Conservation (phyloP, 2,329 filamentous ascomycete genomes). For the Ascochyta rabiei region DNA sequence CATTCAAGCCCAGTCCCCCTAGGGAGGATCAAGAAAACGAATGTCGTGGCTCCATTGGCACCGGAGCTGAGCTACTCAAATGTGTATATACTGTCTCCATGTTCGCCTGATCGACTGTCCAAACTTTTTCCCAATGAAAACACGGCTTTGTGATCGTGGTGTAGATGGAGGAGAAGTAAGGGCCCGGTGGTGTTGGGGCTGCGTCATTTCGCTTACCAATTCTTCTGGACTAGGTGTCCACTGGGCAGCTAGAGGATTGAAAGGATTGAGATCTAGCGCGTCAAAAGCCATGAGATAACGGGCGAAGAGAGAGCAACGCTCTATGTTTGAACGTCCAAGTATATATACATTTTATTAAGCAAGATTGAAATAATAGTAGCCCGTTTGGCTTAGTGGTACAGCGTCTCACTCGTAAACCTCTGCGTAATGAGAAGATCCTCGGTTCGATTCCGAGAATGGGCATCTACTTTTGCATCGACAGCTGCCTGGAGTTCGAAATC, state of each 20-base stretch:
- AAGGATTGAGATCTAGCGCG: too few species aligned
- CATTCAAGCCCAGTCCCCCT: too few species aligned
- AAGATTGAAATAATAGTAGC: background rate
- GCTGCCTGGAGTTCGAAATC: too few species aligned
- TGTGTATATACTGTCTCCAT: too few species aligned
- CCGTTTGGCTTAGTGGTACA: conserved; percentile 25
- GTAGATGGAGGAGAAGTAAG: too few species aligned
- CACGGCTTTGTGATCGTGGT: too few species aligned
- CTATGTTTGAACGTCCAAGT: background rate
- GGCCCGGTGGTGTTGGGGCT: background rate
- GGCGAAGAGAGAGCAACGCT: background rate
- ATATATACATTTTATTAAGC: background rate
- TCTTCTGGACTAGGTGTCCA: background rate
- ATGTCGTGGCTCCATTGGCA: too few species aligned
- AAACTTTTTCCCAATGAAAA: background rate
- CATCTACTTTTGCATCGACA: background rate
- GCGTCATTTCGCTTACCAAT: background rate
- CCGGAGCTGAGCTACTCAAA: too few species aligned
- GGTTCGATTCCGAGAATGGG: conserved; percentile 24
- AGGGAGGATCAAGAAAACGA: background rate
- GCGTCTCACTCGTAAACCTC: conserved; percentile 18
- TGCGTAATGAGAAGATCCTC: conserved; percentile 22
- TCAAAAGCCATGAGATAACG: too few species aligned
- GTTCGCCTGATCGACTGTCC: too few species aligned
- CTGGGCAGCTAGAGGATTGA: background rate